Evolutionary conservation across 1,284 basidiomycete species (phyloP).

Genomic region (Austroboletus niveus): DNA sequence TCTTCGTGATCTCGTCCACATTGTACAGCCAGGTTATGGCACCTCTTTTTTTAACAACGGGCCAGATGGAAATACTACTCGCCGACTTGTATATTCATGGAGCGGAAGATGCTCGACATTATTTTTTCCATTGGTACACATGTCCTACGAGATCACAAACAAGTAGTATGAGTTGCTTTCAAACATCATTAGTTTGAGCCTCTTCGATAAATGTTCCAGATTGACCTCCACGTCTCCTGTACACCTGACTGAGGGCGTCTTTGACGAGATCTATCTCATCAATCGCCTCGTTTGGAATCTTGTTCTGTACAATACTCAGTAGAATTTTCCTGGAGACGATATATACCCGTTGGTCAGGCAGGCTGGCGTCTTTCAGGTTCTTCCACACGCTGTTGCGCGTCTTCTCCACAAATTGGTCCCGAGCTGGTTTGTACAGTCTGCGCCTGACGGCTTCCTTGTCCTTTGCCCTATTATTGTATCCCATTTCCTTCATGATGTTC

Average conservation of each 20-base stretch:
- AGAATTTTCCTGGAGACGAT: constrained; percentile 20
- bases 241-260: constrained; percentile 1
- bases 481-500: constrained; percentile 31
- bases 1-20: too few relatives aligned
- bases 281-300: constrained; percentile 5
- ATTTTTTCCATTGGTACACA: too few relatives aligned
- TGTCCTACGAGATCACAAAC: too few relatives aligned
- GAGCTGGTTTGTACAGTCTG: constrained; percentile 19
- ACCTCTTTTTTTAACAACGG: too few relatives aligned
- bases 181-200: too few relatives aligned
- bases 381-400: constrained; percentile 29
- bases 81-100: too few relatives aligned
- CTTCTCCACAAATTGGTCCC: constrained; percentile 24
- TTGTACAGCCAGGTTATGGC: too few relatives aligned
- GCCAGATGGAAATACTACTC: too few relatives aligned
- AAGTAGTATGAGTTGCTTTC: too few relatives aligned
- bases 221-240: background rate
- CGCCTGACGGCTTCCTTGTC: background rate
- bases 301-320: background rate
- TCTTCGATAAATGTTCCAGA: background rate
- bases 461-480: constrained; percentile 22
- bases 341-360: constrained; percentile 33
- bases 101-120: too few relatives aligned
- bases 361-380: constrained; percentile 28
- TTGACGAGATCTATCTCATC: background rate